These are phyloP conservation scores for Pythium phragmitis DNA, from an alignment of 352 stramenopile genomes.

Conservation along the genomic window DNA sequence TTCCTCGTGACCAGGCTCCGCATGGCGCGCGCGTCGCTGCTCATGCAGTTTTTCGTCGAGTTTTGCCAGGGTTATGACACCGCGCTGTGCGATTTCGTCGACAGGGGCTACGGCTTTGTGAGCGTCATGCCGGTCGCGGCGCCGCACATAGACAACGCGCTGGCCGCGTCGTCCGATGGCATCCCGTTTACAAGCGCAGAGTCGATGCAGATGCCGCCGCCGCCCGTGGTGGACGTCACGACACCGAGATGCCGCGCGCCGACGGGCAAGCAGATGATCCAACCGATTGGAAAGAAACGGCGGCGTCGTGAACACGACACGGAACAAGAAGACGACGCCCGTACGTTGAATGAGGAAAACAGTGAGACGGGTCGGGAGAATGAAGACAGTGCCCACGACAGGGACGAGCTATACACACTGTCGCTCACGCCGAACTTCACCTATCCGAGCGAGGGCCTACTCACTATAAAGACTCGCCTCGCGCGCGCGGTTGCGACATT, in stretches of 20 bases:
- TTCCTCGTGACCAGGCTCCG: slow-evolving; percentile 21
- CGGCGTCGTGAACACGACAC: background rate
- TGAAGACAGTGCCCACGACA: background rate
- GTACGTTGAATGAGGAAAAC: background rate
- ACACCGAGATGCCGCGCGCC: background rate
- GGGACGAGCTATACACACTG: background rate
- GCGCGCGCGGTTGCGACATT: slow-evolving; percentile 19
- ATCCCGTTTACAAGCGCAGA: slow-evolving; percentile 11
- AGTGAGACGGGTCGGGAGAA: background rate
- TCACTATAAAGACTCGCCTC: background rate
- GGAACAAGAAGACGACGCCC: background rate
- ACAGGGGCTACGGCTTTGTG: slow-evolving; percentile 35
- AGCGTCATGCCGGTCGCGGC: slow-evolving; percentile 37
- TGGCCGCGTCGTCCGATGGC: slow-evolving; percentile 4
- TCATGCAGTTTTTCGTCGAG: slow-evolving; percentile 38
- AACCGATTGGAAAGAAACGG: slow-evolving; percentile 2
- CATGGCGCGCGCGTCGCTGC: slow-evolving; percentile 4
- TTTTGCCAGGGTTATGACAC: slow-evolving; percentile 46
- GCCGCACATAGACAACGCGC: background rate
- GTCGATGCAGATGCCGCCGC: slow-evolving; percentile 31
- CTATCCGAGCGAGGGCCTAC: background rate
- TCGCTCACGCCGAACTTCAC: background rate
- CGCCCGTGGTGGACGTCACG: slow-evolving; percentile 22
- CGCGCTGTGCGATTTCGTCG: slow-evolving; percentile 43
- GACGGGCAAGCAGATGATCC: background rate